phyloP scores from a whole-genome alignment of 2,329 filamentous ascomycete species.

The Salinomyces thailandicus region DNA sequence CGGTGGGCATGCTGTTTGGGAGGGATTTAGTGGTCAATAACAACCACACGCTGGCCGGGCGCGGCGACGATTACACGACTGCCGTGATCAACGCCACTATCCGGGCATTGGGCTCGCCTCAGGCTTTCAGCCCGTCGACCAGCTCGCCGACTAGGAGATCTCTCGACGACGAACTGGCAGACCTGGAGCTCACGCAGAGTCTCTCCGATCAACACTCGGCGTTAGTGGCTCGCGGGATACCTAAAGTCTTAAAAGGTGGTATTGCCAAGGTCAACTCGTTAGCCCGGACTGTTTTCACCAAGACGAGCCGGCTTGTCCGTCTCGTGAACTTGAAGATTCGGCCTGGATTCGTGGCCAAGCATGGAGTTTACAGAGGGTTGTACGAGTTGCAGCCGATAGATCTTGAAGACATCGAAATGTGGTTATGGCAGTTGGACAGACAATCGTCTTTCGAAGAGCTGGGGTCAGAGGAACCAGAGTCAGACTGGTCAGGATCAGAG shows the following conservation, averaged over 20 bases:
- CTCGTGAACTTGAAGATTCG: too few species aligned
- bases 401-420: too few species aligned
- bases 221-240: not conserved
- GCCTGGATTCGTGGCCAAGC: too few species aligned
- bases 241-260: not conserved
- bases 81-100: not conserved
- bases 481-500: too few species aligned
- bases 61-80: not conserved
- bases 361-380: too few species aligned
- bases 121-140: not conserved
- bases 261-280: not conserved
- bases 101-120: not conserved
- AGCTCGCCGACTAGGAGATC: not conserved
- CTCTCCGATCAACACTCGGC: not conserved
- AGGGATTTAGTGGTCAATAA: not conserved
- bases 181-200: not conserved
- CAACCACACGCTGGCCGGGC: not conserved
- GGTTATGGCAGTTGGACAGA: too few species aligned
- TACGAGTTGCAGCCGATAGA: too few species aligned
- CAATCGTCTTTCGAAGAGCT: too few species aligned
- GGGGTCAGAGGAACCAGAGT: too few species aligned
- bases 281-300: not conserved
- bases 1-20: not conserved
- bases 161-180: not conserved
- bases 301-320: too few species aligned